A percentile compares a stretch with the other conserved stretches of the same genome.
These are phyloP conservation scores for Geotrichum bryndzae DNA, from an alignment of 1,139 yeast species.

Conservation along the genomic window DNA sequence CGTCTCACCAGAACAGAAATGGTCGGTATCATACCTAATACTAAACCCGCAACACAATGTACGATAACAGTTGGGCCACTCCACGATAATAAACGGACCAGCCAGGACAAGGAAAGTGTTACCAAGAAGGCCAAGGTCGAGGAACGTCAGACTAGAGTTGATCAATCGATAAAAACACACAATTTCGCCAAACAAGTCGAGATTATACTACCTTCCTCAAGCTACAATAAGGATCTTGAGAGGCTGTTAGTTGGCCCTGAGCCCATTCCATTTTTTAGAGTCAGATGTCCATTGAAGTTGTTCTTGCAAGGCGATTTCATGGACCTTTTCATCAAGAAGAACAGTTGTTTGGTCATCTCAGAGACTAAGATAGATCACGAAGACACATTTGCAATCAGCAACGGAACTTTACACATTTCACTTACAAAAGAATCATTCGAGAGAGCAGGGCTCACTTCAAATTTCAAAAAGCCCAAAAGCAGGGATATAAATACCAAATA, in stretches of 20 bases:
- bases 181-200: constrained; percentile 19
- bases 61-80: neutral
- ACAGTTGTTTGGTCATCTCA: constrained; percentile 21
- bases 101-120: neutral
- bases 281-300: constrained; percentile 8
- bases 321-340: constrained; percentile 15
- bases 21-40: neutral
- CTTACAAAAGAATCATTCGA: constrained; percentile 32
- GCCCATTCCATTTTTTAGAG: constrained; percentile 4
- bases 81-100: neutral
- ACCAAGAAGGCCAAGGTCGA: neutral
- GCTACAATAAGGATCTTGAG: neutral
- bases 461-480: constrained; percentile 6
- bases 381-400: constrained; percentile 31
- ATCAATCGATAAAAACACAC: constrained; percentile 15
- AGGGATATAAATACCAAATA: constrained; percentile 1
- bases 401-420: constrained; percentile 30
- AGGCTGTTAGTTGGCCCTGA: neutral
- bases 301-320: constrained; percentile 13
- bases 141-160: neutral
- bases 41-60: constrained; percentile 1
- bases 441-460: constrained; percentile 31
- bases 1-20: neutral
- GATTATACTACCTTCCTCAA: constrained; percentile 5
- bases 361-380: constrained; percentile 31